These are phyloP conservation scores for Xylaria castorea DNA, from an alignment of 495 filamentous ascomycete genomes.

Conservation along the genomic window DNA sequence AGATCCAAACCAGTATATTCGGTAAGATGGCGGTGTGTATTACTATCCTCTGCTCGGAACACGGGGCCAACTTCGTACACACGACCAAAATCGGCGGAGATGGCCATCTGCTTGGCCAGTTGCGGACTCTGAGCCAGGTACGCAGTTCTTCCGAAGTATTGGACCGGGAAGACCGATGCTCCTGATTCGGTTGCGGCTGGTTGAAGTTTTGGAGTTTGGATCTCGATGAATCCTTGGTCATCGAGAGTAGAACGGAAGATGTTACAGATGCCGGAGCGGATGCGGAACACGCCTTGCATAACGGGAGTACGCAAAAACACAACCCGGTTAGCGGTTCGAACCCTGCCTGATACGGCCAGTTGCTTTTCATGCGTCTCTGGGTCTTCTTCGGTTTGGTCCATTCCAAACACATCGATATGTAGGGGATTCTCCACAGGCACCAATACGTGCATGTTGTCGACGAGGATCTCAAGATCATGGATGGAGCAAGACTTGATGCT, in stretches of 20 bases:
- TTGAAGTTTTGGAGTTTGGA: slow-evolving; percentile 91
- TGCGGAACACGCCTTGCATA: slow-evolving; percentile 88
- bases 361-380: slow-evolving; percentile 51
- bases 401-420: slow-evolving; percentile 69
- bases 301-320: slow-evolving; percentile 85
- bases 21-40: slow-evolving; percentile 94
- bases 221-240: slow-evolving; percentile 82
- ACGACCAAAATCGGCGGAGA: slow-evolving; percentile 87
- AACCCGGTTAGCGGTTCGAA: slow-evolving; percentile 79
- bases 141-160: slow-evolving; percentile 89
- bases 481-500: slow-evolving; percentile 80
- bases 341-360: slow-evolving; percentile 46
- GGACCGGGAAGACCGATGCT: slow-evolving; percentile 90
- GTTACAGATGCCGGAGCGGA: slow-evolving; percentile 73
- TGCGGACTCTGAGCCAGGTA: slow-evolving; percentile 95
- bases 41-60: slow-evolving; percentile 97
- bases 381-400: slow-evolving; percentile 50
- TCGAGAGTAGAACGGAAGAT: slow-evolving; percentile 82
- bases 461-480: slow-evolving; percentile 76
- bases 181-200: slow-evolving; percentile 92
- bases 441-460: slow-evolving; percentile 76
- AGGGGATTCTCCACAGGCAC: slow-evolving; percentile 67
- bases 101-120: slow-evolving; percentile 92
- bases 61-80: slow-evolving; percentile 95
- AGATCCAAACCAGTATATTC: slow-evolving; percentile 96